These are phyloP conservation scores for Medicago arabica DNA, from an alignment of 306 rosid genomes.

Conservation along the genomic window DNA sequence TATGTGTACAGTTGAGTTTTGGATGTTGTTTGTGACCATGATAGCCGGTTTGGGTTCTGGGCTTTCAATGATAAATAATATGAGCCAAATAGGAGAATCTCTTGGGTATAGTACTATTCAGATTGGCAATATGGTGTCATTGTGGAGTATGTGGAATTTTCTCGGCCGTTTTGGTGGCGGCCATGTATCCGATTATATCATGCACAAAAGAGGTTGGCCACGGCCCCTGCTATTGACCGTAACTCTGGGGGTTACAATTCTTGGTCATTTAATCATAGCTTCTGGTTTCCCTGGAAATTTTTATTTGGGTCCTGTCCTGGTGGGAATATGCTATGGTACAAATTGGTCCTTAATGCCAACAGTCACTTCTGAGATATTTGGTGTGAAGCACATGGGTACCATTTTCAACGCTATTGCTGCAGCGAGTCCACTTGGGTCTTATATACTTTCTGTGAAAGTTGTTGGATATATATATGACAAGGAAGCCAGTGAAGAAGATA, in stretches of 20 bases:
- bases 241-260: constrained; percentile 61
- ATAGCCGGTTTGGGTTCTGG: constrained; percentile 87
- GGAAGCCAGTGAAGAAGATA: constrained; percentile 53
- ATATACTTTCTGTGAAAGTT: constrained; percentile 75
- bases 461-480: constrained; percentile 79
- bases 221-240: constrained; percentile 69
- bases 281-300: constrained; percentile 74
- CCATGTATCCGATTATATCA: constrained; percentile 71
- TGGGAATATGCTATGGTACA: constrained; percentile 89
- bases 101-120: constrained; percentile 68
- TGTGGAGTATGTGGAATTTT: constrained; percentile 96
- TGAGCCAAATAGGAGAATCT: constrained; percentile 86
- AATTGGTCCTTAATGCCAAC: constrained; percentile 96
- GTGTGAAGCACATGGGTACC: constrained; percentile 84
- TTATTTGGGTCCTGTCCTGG: constrained; percentile 73
- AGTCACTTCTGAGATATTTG: constrained; percentile 82
- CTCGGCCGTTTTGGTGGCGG: constrained; percentile 95
- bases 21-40: constrained; percentile 82
- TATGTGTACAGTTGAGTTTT: constrained; percentile 65
- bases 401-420: constrained; percentile 83
- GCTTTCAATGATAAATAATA: constrained; percentile 77
- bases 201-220: constrained; percentile 72
- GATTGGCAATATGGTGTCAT: constrained; percentile 68
- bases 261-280: constrained; percentile 72
- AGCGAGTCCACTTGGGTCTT: constrained; percentile 87